Evolutionary conservation across 495 filamentous ascomycete species (phyloP), one percentile per base, ranked within the genome.

Genomic region (Trypethelium eluteriae): DNA sequence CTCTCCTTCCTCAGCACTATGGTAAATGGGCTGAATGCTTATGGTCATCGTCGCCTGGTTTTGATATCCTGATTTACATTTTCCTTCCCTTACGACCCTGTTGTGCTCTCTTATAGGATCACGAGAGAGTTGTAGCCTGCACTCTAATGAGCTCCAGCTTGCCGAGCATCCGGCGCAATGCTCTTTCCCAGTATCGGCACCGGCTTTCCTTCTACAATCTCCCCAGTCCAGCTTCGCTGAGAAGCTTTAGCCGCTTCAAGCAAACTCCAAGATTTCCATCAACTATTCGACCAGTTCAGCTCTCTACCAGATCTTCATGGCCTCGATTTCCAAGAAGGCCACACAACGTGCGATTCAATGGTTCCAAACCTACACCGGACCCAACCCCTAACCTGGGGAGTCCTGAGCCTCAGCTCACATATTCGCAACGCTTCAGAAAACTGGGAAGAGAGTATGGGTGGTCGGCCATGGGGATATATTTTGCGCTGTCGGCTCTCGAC

Each of bases 361-460:
- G 69, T 68, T 64, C 73, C 39, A 66, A 69, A 66, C 53, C 69
- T 2, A 59, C 67, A 10, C 64, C 64, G 12, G 70, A 73, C 61
- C 69, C 69, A n/a, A 76, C 74, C 32, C 72, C 71, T 34, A 64
- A 75, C n/a, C 72, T 71, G 4, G 70, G 70, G 35, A 73, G 69
- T 63, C 71, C 73, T 34, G 69, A 71, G 38, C 68, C 69, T 11
- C 34, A 74, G 14, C 77, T 76, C 14, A 84, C 88, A 2, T 74
- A 96, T 5, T 85, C 89, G 0, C 83, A 82, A 65, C 83, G 90
- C 10, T 75, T 98, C 67, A 88, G 84, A 73, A 90, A 90, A 70
- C 82, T 98, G n/a, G 91, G 89, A 0, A 84, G 88, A 50, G 95
- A 97, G 77, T 99, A 99, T 75, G 94, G 94, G 47, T 97, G 92